These are phyloP conservation scores for Solanum arcanum DNA, from an alignment of 257 asterid genomes.

Conservation along the genomic window DNA sequence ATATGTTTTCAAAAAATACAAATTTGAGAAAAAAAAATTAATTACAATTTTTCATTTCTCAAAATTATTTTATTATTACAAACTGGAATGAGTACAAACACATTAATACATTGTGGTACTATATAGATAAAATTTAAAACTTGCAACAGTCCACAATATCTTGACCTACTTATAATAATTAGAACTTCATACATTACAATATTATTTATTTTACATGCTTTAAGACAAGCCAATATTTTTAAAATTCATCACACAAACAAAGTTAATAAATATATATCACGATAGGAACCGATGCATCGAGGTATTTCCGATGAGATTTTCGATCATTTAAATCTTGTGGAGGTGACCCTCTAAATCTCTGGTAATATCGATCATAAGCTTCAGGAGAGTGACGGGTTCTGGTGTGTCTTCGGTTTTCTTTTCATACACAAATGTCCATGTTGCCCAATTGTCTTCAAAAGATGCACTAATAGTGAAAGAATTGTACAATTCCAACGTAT, in stretches of 20 bases:
- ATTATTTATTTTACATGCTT: not conserved
- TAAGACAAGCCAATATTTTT: not conserved
- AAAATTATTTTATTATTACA: not conserved
- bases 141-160: not conserved
- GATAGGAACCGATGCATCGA: not conserved
- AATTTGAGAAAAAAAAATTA: not conserved
- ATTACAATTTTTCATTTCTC: not conserved
- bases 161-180: not conserved
- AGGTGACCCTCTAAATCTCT: constrained; percentile 32
- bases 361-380: constrained; percentile 11
- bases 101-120: not conserved
- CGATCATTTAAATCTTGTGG: not conserved
- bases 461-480: constrained; percentile 13
- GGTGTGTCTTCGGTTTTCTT: constrained; percentile 16
- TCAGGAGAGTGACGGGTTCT: constrained; percentile 18
- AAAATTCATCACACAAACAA: not conserved
- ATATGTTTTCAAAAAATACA: not conserved
- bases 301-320: not conserved
- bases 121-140: not conserved
- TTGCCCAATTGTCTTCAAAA: constrained; percentile 17
- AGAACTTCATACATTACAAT: not conserved
- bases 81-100: not conserved
- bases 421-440: constrained; percentile 33
- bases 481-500: constrained; percentile 28
- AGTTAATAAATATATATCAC: not conserved